These are phyloP conservation scores for Termitomyces titanicus DNA, from an alignment of 768 basidiomycete species.

Conservation along the genomic window DNA sequence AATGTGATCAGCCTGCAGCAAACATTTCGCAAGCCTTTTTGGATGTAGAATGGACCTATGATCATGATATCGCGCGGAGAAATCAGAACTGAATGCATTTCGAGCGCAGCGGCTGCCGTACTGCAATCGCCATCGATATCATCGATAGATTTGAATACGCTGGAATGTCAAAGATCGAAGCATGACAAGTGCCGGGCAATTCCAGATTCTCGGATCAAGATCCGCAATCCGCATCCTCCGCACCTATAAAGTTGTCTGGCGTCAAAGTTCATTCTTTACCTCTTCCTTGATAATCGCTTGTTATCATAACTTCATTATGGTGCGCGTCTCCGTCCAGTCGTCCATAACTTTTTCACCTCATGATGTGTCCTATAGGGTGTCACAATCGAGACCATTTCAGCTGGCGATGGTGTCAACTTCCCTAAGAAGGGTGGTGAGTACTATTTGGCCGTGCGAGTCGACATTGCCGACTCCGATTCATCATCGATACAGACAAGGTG, in stretches of 20 bases:
- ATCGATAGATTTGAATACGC: conserved; percentile 10
- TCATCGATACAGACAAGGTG: conserved; percentile 53
- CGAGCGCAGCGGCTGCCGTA: conserved; percentile 8
- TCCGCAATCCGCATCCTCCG: conserved; percentile 59
- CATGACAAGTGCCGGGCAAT: conserved; percentile 26
- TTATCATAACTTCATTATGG: conserved; percentile 28
- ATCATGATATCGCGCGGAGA: background rate
- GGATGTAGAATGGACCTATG: background rate
- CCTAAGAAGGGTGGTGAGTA: conserved; percentile 70
- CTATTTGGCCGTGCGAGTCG: conserved; percentile 1
- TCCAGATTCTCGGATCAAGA: conserved; percentile 66
- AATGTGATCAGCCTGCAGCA: background rate
- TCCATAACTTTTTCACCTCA: conserved; percentile 13
- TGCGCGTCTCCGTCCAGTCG: conserved; percentile 22
- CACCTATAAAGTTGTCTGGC: conserved; percentile 43
- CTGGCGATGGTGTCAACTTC: conserved; percentile 62
- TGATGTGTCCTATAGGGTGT: conserved; percentile 53
- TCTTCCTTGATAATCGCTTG: conserved; percentile 34
- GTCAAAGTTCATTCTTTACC: conserved; percentile 22
- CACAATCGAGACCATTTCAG: conserved; percentile 49
- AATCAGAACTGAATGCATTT: conserved; percentile 8
- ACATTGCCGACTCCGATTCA: conserved; percentile 10
- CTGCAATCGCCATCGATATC: conserved; percentile 17
- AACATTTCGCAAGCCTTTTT: background rate
- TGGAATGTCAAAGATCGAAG: conserved; percentile 15